Base-by-base conservation (phyloP, 73 alveolate genomes). In the Symbiodinium pilosum region DNA sequence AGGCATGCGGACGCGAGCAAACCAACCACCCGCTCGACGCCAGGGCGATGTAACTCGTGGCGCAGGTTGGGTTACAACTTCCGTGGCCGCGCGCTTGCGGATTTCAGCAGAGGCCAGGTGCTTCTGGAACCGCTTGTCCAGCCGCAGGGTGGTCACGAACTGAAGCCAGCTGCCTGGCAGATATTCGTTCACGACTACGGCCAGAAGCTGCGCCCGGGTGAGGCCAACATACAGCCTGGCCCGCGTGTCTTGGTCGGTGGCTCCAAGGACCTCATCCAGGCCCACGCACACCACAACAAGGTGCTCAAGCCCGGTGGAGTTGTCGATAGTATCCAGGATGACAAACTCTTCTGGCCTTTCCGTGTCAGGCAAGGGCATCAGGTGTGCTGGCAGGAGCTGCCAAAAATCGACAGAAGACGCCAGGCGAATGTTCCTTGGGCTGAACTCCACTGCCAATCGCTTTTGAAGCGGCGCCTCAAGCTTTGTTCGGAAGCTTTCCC, bases 151-250 rank as follows among this genome's bases (percentile, higher is more conserved):
- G 36, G 77, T 71, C 47, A 86, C 32, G 83, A 86, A 86, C 59
- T 54, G 83, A 9, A 86, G 93, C 93, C 93, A 86, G 24, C 93
- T 71, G 43, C 59, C 93, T 20, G 83, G 83, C 52, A 51, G 18
- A 14, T 47, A 86, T 28, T 86, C 83, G 41, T 86, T 86, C 44
- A 86, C 54, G 38, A 86, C 54, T 3, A 86, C 36, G 36, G 83
- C 47, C 93, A 47, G n/a, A 18, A 86, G 77, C 83, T 86, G 93
- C 34, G 93, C 93, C 52, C 93, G 32, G 36, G 93, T 86, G 54
- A 86, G 43, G 32, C 84, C 83, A 20, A 12, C 38, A 83, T 86
- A 86, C 52, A 86, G 69, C 32, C 38, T 12, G 7, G 84, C 43
- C 54, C 93, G 34, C n/a, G 93, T 32, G 36, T 30, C 56, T 43